These are phyloP conservation scores for Xerocomus nothofagi DNA, from an alignment of 1,284 basidiomycete species.

Conservation along the genomic window DNA sequence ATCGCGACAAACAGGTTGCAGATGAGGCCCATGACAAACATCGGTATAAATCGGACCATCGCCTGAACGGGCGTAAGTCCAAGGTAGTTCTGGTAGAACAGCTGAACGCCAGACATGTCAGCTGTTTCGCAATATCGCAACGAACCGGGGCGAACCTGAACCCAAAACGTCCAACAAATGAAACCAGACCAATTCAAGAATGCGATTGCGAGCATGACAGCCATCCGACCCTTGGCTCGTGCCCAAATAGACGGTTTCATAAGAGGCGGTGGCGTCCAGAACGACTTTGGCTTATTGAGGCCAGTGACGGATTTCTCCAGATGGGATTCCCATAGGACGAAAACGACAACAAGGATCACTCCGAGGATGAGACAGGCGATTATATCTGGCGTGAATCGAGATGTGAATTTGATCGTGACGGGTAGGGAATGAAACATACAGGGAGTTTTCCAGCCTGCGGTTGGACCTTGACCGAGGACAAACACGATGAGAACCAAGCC, in stretches of 20 bases:
- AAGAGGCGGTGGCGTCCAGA: conserved; percentile 56
- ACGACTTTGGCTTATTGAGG: conserved; percentile 18
- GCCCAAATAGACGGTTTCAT: conserved; percentile 64
- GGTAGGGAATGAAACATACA: conserved; percentile 47
- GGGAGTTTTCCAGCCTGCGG: conserved; percentile 74
- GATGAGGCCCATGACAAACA: conserved; percentile 66
- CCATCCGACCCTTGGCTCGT: conserved; percentile 59
- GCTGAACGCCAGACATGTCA: conserved; percentile 33
- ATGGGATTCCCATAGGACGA: conserved; percentile 62
- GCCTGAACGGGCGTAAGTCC: conserved; percentile 59
- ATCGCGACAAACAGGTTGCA: conserved; percentile 72
- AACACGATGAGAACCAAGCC: conserved; percentile 82
- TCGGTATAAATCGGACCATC: conserved; percentile 78
- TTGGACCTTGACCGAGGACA: conserved; percentile 71
- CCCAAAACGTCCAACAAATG: conserved; percentile 49
- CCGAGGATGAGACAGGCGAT: conserved; percentile 58
- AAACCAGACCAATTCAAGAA: conserved; percentile 67
- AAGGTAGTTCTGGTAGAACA: conserved; percentile 71
- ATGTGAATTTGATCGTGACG: conserved; percentile 4
- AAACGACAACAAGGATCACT: conserved; percentile 49
- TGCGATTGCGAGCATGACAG: conserved; percentile 57
- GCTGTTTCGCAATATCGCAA: background rate
- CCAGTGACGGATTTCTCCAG: conserved; percentile 42
- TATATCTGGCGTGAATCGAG: conserved; percentile 38
- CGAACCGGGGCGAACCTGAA: conserved; percentile 38